Evolutionary conservation across 75 land plant genomes (phyloP).

Genomic region (Adiantum capillusveneris): DNA sequence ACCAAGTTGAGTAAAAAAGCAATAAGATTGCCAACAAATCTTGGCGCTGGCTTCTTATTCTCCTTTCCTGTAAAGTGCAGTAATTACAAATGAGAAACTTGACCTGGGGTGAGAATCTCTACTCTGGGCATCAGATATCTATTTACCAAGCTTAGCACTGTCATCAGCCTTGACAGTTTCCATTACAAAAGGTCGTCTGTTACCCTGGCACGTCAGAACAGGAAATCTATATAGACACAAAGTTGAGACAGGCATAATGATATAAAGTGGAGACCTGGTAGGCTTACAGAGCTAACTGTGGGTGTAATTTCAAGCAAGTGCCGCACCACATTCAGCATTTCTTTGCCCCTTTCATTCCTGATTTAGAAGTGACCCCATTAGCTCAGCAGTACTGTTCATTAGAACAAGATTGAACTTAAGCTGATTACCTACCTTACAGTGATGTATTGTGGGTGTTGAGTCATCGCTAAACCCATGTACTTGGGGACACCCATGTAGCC

Average conservation of each 20-base stretch:
- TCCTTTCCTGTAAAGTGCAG: slow-evolving; percentile 46
- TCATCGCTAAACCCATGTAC: slow-evolving; percentile 80
- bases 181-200: slow-evolving; percentile 78
- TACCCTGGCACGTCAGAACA: slow-evolving; percentile 43
- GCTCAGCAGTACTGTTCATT: too few relatives aligned
- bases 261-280: too few relatives aligned
- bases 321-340: slow-evolving; percentile 78
- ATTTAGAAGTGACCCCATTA: too few relatives aligned
- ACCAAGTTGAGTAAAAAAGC: slow-evolving; percentile 93
- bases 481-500: slow-evolving; percentile 99
- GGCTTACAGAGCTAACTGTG: slow-evolving; percentile 63
- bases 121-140: background rate
- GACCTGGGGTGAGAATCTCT: background rate
- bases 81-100: background rate
- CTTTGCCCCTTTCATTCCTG: slow-evolving; percentile 96
- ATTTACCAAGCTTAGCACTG: slow-evolving; percentile 77
- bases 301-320: slow-evolving; percentile 76
- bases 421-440: slow-evolving; percentile 61
- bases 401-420: too few relatives aligned
- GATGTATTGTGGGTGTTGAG: slow-evolving; percentile 92
- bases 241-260: too few relatives aligned
- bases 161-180: slow-evolving; percentile 99
- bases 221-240: too few relatives aligned
- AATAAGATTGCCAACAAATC: slow-evolving; percentile 77
- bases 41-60: slow-evolving; percentile 74